Evolutionary conservation across 139 green algal genomes (phyloP), one percentile per base, ranked within the genome.

Genomic region (Tetraselmis striata): DNA sequence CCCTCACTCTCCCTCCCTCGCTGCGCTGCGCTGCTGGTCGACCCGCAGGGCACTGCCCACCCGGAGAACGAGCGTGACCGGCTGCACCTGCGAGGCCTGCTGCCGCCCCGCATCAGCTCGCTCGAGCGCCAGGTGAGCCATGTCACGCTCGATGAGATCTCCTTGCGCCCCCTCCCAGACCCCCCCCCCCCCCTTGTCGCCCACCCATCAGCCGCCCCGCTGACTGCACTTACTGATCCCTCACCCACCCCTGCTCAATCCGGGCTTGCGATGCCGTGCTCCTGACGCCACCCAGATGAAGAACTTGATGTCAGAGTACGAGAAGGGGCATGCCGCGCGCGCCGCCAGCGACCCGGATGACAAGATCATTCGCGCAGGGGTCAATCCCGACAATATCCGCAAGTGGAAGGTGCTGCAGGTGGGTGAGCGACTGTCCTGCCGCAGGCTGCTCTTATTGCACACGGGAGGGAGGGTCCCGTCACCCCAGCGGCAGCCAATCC

Each of bases 31-130:
- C n/a, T n/a, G n/a, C n/a, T n/a, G n/a, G n/a, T n/a, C n/a, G n/a
- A n/a, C n/a, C n/a, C 58, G 59, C 84, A 97, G 90, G 94, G 96
- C 77, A 98, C 93, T 1, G 92, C 91, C 0, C 97, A 98, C 79
- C 87, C 88, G 1, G 27, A 84, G 0, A 75, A 87, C 5, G 96
- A 99, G 84, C 86, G 95, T 0, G 96, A 99, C 79, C 86, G 95
- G 0, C 82, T 99, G 29, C 91, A 91, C 0, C 82, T 99, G 29
- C 84, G 96, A 1, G 96, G 96, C 24, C 88, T 99, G 29, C 87
- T 98, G 76, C 96, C 96, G 18, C 91, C 93, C 0, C 29, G 59
- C 23, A 31, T 85, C 2, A 87, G 86, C 31, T 75, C 81, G 0
- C 79, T 90, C 23, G 79, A 88, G 1, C 59, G 85, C 59, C 83